These are phyloP conservation scores for Colletotrichum sp. DNA, from an alignment of 2,329 filamentous ascomycete genomes.

Conservation along the genomic window DNA sequence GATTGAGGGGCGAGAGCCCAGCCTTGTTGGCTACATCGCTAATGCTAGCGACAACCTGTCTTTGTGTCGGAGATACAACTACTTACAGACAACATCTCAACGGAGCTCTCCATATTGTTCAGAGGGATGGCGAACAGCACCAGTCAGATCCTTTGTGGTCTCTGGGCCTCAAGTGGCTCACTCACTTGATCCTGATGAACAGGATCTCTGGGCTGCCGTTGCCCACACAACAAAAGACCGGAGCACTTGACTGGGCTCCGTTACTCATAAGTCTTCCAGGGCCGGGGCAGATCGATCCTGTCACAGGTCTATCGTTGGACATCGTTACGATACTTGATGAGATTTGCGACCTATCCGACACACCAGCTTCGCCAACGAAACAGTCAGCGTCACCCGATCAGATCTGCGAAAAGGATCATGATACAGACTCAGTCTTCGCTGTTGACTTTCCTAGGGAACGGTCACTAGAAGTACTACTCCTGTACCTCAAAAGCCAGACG, in stretches of 20 bases:
- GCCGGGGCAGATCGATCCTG: not conserved
- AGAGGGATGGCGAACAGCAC: not conserved
- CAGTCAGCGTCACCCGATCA: not conserved
- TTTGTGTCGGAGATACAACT: not conserved
- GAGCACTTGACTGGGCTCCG: not conserved
- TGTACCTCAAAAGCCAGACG: not conserved
- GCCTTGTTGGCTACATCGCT: not conserved
- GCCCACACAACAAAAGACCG: not conserved
- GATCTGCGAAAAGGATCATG: accelerated
- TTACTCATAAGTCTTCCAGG: not conserved
- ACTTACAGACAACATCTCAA: not conserved
- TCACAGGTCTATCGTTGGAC: not conserved
- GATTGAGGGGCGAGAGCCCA: not conserved
- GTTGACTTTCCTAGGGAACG: not conserved
- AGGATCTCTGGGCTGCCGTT: not conserved
- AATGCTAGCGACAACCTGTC: not conserved
- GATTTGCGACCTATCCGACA: not conserved
- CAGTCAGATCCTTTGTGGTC: not conserved
- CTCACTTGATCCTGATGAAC: not conserved
- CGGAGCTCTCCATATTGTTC: not conserved
- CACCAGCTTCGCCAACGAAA: not conserved
- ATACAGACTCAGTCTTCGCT: not conserved
- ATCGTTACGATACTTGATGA: not conserved
- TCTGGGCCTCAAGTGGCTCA: not conserved
- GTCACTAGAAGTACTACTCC: not conserved